Base-by-base conservation (phyloP, 768 basidiomycete genomes). In the Rubroboletus satanas region DNA sequence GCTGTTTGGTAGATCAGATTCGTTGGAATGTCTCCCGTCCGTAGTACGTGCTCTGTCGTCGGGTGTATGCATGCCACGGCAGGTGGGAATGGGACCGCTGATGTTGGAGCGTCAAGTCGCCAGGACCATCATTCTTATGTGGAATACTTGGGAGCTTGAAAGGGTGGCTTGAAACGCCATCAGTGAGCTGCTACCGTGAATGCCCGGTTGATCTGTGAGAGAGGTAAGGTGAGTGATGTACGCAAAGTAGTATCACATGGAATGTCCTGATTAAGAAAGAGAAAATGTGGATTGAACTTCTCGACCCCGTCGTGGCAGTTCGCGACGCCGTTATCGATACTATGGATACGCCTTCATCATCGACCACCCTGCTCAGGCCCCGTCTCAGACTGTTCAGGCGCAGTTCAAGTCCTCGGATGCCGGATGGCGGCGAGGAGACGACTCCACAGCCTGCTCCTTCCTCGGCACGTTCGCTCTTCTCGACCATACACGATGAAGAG, bases 361-460 rank as follows among this genome's bases (percentile, higher is more conserved):
- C 48, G 17, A 4, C n/a, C 36, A 26, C 28, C 11, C 15, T 52
- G n/a, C 32, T 37, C 37, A 44, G 18, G 15, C 57, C 58, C n/a
- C 58, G 58, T n/a, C 58, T 59, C 8, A 54, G 58, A n/a, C 23
- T 59, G 10, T 36, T 36, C 42, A 48, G 58, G 21, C 58, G 51
- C 57, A 58, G 45, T 31, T 32, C 57, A 18, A 58, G 57, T 21
- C 57, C 48, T 18, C 36, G 45, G 38, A 45, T 29, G 10, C 56
- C 47, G 2, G 61, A 66, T 18, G 41, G 18, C 32, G 47, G 51
- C 7, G 38, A 52, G 7, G 66, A 65, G 43, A 46, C 49, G 23
- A 69, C 66, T 0, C 68, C 67, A 11, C 65, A 60, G 12, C 49
- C 64, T 3, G 66, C 55, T 26, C 54, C 62, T 18, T 53, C 64